These are phyloP conservation scores for Podila horticola DNA, from an alignment of 192 early-diverging fungal species.

Conservation along the genomic window DNA sequence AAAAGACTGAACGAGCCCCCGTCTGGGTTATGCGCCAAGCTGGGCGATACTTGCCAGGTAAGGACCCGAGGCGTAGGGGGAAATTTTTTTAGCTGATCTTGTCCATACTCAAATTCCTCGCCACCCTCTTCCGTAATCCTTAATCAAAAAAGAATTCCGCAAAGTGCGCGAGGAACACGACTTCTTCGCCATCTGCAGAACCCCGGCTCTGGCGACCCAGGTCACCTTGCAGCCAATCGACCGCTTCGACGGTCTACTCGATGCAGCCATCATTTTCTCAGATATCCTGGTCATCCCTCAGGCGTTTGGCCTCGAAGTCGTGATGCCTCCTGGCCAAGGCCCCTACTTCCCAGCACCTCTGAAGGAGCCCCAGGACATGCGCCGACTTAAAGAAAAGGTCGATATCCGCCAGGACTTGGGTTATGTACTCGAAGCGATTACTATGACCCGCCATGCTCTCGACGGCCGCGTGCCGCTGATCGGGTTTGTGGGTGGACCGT, in stretches of 20 bases:
- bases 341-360: constrained; percentile 89
- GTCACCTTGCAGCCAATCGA: constrained; percentile 96
- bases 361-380: constrained; percentile 72
- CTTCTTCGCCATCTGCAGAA: constrained; percentile 93
- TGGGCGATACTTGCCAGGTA: constrained; percentile 94
- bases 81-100: too few species aligned
- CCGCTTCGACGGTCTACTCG: constrained; percentile 86
- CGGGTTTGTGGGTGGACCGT: constrained; percentile 95
- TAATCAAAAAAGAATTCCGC: constrained; percentile 79
- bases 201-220: constrained; percentile 88
- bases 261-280: constrained; percentile 98
- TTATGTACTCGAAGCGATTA: constrained; percentile 94
- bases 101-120: background rate
- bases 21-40: constrained; percentile 99
- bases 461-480: constrained; percentile 89
- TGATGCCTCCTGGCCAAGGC: constrained; percentile 90
- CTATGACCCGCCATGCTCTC: constrained; percentile 86
- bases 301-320: constrained; percentile 91
- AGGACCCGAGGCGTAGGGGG: too few species aligned
- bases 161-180: constrained; percentile 80
- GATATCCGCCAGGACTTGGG: constrained; percentile 81
- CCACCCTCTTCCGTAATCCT: background rate
- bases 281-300: constrained; percentile 98
- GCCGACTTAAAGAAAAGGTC: constrained; percentile 63
- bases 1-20: constrained; percentile 78